Percentiles rank a stretch among this genome's conserved stretches.
Conservation (phyloP, 371 early-diverging fungal species). For the Actinomucor elegans region DNA sequence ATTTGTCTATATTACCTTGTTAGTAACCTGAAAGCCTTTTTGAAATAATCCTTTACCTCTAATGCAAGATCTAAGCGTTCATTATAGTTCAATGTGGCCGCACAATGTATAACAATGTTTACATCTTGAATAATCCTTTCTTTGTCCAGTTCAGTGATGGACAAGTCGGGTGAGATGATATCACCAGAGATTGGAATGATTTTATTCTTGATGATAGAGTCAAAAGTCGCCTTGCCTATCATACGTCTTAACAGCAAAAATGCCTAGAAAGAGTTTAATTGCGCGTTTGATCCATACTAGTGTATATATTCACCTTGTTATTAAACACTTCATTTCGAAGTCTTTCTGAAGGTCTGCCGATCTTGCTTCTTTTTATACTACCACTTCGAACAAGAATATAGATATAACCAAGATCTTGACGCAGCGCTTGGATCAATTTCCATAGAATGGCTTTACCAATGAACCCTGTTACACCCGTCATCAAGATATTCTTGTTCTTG, state of each 20-base stretch:
- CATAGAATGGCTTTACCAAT: conserved; percentile 63
- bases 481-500: conserved; percentile 39
- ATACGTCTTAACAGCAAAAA: conserved; percentile 36
- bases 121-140: conserved; percentile 48
- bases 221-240: conserved; percentile 40
- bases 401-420: conserved; percentile 32
- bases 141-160: conserved; percentile 49
- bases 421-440: conserved; percentile 46
- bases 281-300: not conserved
- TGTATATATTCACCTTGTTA: conserved; percentile 30
- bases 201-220: conserved; percentile 48
- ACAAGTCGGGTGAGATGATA: conserved; percentile 56
- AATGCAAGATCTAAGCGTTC: conserved; percentile 60
- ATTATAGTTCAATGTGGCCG: conserved; percentile 64
- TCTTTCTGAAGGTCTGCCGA: conserved; percentile 47
- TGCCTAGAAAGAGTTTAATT: conserved; percentile 20
- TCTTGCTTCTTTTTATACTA: conserved; percentile 46
- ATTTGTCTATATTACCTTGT: conserved; percentile 51
- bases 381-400: conserved; percentile 50
- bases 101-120: conserved; percentile 61
- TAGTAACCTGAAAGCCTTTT: not conserved
- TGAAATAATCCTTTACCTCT: conserved; percentile 37
- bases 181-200: conserved; percentile 61
- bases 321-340: conserved; percentile 43
- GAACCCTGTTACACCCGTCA: conserved; percentile 66